phyloP scores from a whole-genome alignment of 192 early-diverging fungal species.

The Gigaspora rosea region DNA sequence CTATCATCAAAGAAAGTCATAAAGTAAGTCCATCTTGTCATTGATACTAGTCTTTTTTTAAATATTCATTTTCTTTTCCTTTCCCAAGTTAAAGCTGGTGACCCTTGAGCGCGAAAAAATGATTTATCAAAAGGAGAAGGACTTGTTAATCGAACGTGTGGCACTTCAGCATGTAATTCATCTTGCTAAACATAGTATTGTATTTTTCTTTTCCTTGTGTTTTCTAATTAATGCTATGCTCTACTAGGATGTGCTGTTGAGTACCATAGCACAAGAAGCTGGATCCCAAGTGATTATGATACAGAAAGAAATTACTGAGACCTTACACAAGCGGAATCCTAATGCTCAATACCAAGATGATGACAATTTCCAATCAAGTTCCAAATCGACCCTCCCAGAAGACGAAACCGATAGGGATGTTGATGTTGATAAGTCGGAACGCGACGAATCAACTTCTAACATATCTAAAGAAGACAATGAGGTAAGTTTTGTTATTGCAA shows the following conservation, averaged over 20 bases:
- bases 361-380: not conserved
- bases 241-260: not conserved
- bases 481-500: too few species aligned
- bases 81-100: slow-evolving; percentile 6
- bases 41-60: slow-evolving; percentile 5
- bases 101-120: slow-evolving; percentile 5
- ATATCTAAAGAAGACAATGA: too few species aligned
- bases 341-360: slow-evolving; percentile 13
- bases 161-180: slow-evolving; percentile 2
- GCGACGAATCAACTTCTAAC: too few species aligned
- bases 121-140: slow-evolving; percentile 4
- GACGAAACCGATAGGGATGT: too few species aligned
- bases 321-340: not conserved
- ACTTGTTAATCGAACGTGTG: slow-evolving; percentile 1
- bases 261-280: not conserved
- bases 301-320: slow-evolving; percentile 12
- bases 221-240: slow-evolving; percentile 14
- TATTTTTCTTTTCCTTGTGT: not conserved
- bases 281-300: slow-evolving; percentile 2
- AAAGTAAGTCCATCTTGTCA: not conserved
- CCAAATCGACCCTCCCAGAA: too few species aligned
- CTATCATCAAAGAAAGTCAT: not conserved
- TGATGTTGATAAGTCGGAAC: too few species aligned
- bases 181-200: not conserved
- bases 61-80: slow-evolving; percentile 5